Conservation (phyloP, 768 basidiomycete species). For the Kwoniella mangroviensis region DNA sequence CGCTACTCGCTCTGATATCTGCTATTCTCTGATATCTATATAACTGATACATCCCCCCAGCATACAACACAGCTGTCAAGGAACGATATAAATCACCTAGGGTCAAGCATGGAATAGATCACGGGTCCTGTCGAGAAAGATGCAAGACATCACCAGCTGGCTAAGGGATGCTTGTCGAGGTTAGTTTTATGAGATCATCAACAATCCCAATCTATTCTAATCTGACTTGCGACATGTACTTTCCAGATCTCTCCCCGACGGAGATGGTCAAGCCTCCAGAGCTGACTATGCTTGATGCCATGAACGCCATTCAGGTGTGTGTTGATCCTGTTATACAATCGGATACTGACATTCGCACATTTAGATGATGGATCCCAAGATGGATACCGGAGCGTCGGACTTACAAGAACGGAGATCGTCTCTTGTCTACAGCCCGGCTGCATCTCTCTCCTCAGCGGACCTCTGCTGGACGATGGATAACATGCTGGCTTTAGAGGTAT, state of each 20-base stretch:
- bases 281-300: conserved; percentile 82
- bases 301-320: conserved; percentile 86
- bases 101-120: too few relatives aligned
- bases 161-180: conserved; percentile 14
- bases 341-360: too few relatives aligned
- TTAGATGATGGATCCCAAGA: conserved; percentile 85
- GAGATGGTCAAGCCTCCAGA: conserved; percentile 70
- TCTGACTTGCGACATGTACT: background rate
- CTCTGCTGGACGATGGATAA: conserved; percentile 87
- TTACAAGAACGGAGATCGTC: background rate
- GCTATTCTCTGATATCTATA: too few relatives aligned
- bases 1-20: background rate
- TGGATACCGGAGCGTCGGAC: conserved; percentile 74
- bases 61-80: background rate
- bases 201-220: too few relatives aligned
- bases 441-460: conserved; percentile 73
- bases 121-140: background rate
- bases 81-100: background rate
- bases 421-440: conserved; percentile 66
- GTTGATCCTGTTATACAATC: background rate
- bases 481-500: conserved; percentile 74
- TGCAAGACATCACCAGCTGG: conserved; percentile 37
- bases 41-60: too few relatives aligned
- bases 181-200: conserved; percentile 2
- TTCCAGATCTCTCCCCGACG: conserved; percentile 68